Base-by-base conservation (phyloP, 495 filamentous ascomycete species). In the Rhizodiscina lignyota region DNA sequence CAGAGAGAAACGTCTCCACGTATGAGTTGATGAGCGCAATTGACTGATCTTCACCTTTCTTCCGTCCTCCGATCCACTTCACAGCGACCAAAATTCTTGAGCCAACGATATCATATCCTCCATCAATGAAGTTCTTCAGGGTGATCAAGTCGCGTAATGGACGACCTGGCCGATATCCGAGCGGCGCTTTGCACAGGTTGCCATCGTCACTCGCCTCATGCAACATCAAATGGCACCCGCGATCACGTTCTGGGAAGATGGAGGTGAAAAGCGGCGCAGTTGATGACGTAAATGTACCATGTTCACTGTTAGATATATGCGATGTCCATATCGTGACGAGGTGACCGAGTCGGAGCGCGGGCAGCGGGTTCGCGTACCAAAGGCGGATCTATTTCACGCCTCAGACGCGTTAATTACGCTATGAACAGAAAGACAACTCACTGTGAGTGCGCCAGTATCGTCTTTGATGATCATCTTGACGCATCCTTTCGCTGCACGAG, bases 401-500 rank as follows among this genome's bases (percentile, higher is more conserved):
- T 12, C 19, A 28, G 4, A 31, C 12, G 6, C 17, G 16, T 6
- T 33, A 15, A 18, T 33, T 18, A n/a, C 26, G 4, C 6, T 8
- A 21, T 2, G n/a, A 5, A 6, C n/a, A 11, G 4, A 32, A 17
- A n/a, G 28, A 13, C 4, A 17, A 43, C 41, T 29, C 48, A 77
- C 74, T 4, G 58, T 62, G 30, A 76, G 54, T 8, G 60, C 61
- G 3, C 65, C 75, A 17, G 62, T 64, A 36, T 70, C 55, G 51
- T 80, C 75, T 37, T 64, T 68, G 1, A 79, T 42, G 32, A 67
- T 56, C 13, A 77, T 36, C 23, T 65, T 67, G 29, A 73, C 54
- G 47, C 60, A 70, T 1, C 70, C 68, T 32, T 54, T 49, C 0
- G 63, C 61, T 23, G 57, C 53, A 19, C 39, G 19, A 2, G 55